These are phyloP conservation scores for Calonectria pseudoturangicola DNA, from an alignment of 2,329 filamentous ascomycete genomes.

Conservation along the genomic window DNA sequence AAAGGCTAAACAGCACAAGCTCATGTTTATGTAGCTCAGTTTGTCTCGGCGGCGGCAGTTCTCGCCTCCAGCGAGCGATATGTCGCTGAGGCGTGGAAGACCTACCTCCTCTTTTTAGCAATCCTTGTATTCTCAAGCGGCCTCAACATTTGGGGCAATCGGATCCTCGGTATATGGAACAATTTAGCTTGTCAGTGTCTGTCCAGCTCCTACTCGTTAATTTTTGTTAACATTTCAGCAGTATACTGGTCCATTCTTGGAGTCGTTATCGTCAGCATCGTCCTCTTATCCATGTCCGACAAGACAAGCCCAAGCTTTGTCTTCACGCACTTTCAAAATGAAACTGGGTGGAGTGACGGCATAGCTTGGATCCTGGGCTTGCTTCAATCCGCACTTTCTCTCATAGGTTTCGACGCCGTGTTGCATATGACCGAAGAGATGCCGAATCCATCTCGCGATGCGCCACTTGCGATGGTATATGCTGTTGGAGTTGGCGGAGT, in stretches of 20 bases:
- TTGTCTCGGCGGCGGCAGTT: conserved; percentile 64
- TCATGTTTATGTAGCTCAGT: conserved; percentile 62
- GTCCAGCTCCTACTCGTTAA: background rate
- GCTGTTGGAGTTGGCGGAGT: conserved; percentile 62
- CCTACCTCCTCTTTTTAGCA: conserved; percentile 63
- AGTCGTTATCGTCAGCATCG: conserved; percentile 65
- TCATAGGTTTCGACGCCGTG: conserved; percentile 64
- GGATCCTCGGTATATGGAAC: conserved; percentile 63
- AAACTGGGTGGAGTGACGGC: conserved; percentile 66
- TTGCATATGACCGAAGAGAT: conserved; percentile 45
- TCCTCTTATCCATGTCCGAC: conserved; percentile 61
- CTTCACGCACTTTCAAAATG: conserved; percentile 66
- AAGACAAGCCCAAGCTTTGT: conserved; percentile 65
- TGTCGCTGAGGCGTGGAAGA: conserved; percentile 60
- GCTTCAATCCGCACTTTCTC: conserved; percentile 60
- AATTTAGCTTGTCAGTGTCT: conserved; percentile 59
- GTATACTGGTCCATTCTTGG: conserved; percentile 65
- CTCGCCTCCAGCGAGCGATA: conserved; percentile 61
- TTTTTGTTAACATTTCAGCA: conserved; percentile 24
- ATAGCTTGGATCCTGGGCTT: conserved; percentile 68
- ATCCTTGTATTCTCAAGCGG: conserved; percentile 45
- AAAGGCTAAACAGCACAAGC: fast-evolving
- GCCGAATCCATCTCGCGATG: conserved; percentile 62
- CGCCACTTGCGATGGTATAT: conserved; percentile 65
- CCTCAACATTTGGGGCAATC: conserved; percentile 64